A percentile compares a stretch with the other conserved stretches of the same genome.
Evolutionary conservation across 2,329 filamentous ascomycete genomes (phyloP).

Genomic region (Colletotrichum sp.): DNA sequence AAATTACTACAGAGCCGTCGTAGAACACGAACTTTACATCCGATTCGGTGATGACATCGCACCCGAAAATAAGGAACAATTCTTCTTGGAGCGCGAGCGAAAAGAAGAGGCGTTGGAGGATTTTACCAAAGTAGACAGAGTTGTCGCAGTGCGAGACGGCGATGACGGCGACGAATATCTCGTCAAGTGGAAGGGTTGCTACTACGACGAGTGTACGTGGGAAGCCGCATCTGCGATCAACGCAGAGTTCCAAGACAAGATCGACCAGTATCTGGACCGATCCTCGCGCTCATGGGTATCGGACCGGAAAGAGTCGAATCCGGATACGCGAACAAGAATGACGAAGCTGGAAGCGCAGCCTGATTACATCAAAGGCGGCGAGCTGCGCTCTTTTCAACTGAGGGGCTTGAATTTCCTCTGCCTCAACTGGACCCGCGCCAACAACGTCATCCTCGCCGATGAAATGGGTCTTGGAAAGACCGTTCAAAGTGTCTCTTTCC

Average conservation of each 20-base stretch:
- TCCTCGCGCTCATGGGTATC: slow-evolving; percentile 82
- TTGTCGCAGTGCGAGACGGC: slow-evolving; percentile 82
- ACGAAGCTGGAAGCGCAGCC: slow-evolving; percentile 81
- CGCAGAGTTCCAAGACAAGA: slow-evolving; percentile 82
- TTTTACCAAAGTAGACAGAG: slow-evolving; percentile 89
- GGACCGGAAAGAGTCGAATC: slow-evolving; percentile 77
- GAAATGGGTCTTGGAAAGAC: slow-evolving; percentile 99
- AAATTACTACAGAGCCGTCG: slow-evolving; percentile 89
- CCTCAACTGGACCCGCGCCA: slow-evolving; percentile 92
- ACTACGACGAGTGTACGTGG: slow-evolving; percentile 96
- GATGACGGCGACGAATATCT: slow-evolving; percentile 87
- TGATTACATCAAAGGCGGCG: slow-evolving; percentile 81
- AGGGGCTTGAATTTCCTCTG: slow-evolving; percentile 94
- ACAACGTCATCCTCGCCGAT: slow-evolving; percentile 96
- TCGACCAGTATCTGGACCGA: slow-evolving; percentile 89
- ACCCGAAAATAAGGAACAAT: slow-evolving; percentile 89
- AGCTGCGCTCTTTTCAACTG: slow-evolving; percentile 91
- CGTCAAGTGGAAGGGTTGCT: slow-evolving; percentile 95
- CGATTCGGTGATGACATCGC: slow-evolving; percentile 77
- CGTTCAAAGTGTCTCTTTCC: slow-evolving; percentile 94
- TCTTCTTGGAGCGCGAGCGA: slow-evolving; percentile 92
- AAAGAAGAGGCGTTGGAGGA: slow-evolving; percentile 88
- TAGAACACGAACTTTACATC: slow-evolving; percentile 81
- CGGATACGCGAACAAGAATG: slow-evolving; percentile 76
- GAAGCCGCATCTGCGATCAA: slow-evolving; percentile 79